Conservation (phyloP, 2,329 filamentous ascomycete genomes). For the Colletotrichum plurivorum region DNA sequence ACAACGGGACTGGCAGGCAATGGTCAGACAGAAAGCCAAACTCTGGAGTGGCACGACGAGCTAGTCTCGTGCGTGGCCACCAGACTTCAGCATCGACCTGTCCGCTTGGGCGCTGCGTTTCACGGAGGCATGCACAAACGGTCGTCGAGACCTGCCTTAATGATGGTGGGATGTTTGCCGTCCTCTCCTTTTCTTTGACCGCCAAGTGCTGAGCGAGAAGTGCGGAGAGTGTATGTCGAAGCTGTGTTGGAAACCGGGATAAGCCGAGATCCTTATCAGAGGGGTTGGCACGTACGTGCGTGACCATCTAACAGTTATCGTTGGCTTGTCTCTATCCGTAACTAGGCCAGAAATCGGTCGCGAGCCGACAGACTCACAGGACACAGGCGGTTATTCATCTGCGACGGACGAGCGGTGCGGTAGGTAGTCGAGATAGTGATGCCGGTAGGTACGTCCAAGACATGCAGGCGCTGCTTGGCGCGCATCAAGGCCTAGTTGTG, state of each 20-base stretch:
- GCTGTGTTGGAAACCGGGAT: too few species aligned
- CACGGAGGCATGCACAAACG: constrained; percentile 1
- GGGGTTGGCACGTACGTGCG: too few species aligned
- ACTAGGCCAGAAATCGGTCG: too few species aligned
- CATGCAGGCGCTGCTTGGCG: constrained; percentile 2
- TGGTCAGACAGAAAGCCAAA: constrained; percentile 11
- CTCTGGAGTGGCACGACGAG: not conserved
- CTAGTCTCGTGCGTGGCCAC: constrained; percentile 5
- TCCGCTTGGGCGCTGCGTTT: constrained; percentile 26
- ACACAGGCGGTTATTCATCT: not conserved
- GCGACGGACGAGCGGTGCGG: not conserved
- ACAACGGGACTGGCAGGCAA: not conserved
- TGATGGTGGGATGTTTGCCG: not conserved
- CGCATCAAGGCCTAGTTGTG: not conserved
- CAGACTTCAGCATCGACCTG: constrained; percentile 7
- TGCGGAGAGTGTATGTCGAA: not conserved
- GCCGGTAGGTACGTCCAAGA: constrained; percentile 4
- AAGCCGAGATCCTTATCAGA: too few species aligned
- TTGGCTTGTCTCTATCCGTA: too few species aligned
- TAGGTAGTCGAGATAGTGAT: constrained; percentile 25
- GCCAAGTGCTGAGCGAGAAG: not conserved
- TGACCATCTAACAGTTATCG: too few species aligned
- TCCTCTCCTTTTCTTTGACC: too few species aligned
- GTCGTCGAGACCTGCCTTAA: not conserved
- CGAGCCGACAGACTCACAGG: too few species aligned